Conservation (phyloP, 192 early-diverging fungal species). For the Rhizophagus clarus region DNA sequence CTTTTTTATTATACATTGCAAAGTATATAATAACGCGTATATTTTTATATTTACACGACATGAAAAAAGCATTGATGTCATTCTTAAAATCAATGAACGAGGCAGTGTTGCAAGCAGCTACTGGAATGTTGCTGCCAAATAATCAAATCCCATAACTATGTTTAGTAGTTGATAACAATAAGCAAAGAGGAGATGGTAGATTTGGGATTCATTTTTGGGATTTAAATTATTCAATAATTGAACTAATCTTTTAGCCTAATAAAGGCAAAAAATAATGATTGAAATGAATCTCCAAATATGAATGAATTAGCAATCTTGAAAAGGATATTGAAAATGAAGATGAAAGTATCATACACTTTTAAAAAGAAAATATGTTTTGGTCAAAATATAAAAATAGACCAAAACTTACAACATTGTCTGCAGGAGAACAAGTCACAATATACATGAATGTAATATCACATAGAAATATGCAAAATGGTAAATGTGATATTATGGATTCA, state of each 20-base stretch:
- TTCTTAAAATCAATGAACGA: neutral
- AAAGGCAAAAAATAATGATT: constrained; percentile 13
- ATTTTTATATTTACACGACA: too few relatives aligned
- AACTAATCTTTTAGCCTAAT: constrained; percentile 10
- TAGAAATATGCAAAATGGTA: neutral
- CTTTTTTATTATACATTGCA: too few relatives aligned
- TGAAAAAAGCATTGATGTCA: neutral
- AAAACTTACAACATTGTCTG: neutral
- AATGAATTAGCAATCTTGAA: constrained; percentile 3
- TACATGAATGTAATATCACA: constrained; percentile 12
- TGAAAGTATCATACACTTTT: neutral
- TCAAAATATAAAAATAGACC: neutral
- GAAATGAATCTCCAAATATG: neutral
- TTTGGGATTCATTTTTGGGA: constrained; percentile 14
- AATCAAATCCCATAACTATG: constrained; percentile 4
- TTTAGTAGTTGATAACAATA: constrained; percentile 11
- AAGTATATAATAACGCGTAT: too few relatives aligned
- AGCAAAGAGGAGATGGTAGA: neutral
- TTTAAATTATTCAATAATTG: neutral
- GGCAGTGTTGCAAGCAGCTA: constrained; percentile 1
- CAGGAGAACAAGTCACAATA: constrained; percentile 5
- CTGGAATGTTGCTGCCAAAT: neutral
- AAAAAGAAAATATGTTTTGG: constrained; percentile 22
- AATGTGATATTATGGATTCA: neutral
- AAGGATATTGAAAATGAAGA: constrained; percentile 16